Conservation (phyloP, 2,329 filamentous ascomycete genomes). For the Cladosporium sp. region DNA sequence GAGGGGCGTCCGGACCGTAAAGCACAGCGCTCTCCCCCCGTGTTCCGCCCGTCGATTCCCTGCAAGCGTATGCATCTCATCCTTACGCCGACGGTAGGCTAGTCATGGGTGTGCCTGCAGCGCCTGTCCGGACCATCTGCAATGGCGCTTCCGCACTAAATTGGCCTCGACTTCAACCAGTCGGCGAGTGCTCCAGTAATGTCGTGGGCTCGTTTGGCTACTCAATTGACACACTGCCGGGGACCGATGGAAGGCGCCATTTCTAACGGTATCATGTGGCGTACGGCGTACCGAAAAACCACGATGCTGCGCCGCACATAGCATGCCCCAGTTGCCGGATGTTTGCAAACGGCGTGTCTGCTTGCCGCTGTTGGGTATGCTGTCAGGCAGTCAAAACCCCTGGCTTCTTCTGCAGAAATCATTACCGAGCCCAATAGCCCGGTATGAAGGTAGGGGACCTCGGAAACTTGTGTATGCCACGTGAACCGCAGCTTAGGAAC, state of each 20-base stretch:
- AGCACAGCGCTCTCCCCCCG: conserved; percentile 8
- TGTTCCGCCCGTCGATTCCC: neutral
- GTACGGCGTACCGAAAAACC: neutral
- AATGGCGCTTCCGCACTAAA: neutral
- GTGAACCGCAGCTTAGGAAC: neutral
- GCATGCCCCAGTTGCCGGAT: neutral
- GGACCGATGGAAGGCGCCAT: neutral
- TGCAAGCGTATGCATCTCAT: conserved; percentile 5
- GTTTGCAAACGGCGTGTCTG: conserved; percentile 6
- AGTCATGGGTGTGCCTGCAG: conserved; percentile 11
- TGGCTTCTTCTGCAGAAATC: neutral
- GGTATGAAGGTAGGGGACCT: neutral
- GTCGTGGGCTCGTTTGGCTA: conserved; percentile 2
- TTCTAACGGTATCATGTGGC: neutral
- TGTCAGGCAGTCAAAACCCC: conserved; percentile 6
- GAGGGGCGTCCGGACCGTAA: conserved; percentile 13
- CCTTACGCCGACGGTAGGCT: neutral
- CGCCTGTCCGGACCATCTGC: conserved; percentile 3
- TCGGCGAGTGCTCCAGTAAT: neutral
- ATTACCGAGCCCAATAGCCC: neutral
- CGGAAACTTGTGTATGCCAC: neutral
- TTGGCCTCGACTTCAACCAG: conserved; percentile 3
- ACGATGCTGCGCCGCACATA: too few species aligned
- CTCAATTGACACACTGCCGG: conserved; percentile 8
- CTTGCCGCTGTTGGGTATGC: neutral